Conservation (phyloP, 176 grass and related monocot species). For the Pharus latifolius region DNA sequence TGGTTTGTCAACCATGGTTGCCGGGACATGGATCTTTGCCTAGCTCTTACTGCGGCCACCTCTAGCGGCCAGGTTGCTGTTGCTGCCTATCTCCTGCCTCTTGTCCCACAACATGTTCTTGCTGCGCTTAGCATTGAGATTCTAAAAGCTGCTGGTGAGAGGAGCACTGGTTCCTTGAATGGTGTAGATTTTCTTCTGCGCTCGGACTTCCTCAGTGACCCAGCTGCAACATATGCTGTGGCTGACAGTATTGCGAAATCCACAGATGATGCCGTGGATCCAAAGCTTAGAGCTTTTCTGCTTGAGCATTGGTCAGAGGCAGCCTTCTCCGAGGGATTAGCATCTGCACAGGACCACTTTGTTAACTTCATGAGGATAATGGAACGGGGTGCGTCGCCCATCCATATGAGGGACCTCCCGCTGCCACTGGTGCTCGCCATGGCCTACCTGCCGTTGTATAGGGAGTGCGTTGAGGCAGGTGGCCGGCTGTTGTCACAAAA, state of each 20-base stretch:
- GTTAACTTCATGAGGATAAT: conserved; percentile 74
- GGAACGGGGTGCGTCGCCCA: conserved; percentile 46
- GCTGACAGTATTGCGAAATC: conserved; percentile 70
- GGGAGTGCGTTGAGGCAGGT: conserved; percentile 50
- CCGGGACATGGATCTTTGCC: conserved; percentile 91
- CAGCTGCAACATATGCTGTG: conserved; percentile 75
- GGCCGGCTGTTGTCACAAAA: conserved; percentile 69
- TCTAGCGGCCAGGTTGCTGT: conserved; percentile 56
- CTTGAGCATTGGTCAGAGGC: conserved; percentile 76
- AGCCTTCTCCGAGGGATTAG: conserved; percentile 46
- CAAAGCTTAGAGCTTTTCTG: conserved; percentile 63
- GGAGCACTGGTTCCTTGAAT: conserved; percentile 57
- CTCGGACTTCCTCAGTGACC: conserved; percentile 58
- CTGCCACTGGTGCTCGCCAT: conserved; percentile 61
- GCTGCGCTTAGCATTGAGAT: conserved; percentile 75
- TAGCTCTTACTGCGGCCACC: conserved; percentile 79
- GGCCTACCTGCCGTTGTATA: conserved; percentile 81
- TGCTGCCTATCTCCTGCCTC: conserved; percentile 70
- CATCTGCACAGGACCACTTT: conserved; percentile 51
- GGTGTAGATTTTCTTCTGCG: conserved; percentile 86
- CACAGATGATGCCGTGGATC: conserved; percentile 48
- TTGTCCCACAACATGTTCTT: conserved; percentile 74
- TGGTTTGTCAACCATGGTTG: conserved; percentile 84
- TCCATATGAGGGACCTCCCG: conserved; percentile 55
- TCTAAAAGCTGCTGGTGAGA: conserved; percentile 92